Evolutionary conservation across 495 filamentous ascomycete genomes (phyloP).

Genomic region (Xylaria nigripes): DNA sequence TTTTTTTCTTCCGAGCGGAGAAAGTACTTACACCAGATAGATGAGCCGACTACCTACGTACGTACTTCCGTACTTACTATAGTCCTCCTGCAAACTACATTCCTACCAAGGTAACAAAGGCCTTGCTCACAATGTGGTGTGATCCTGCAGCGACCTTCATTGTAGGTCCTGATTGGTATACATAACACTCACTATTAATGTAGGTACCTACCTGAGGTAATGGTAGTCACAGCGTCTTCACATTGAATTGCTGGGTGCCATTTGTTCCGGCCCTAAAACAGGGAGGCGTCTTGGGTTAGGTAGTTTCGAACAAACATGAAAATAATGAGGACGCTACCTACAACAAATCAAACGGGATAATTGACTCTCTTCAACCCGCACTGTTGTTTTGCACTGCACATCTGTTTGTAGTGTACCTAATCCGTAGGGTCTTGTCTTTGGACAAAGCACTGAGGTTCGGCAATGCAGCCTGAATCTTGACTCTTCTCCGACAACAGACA

Average conservation of each 20-base stretch:
- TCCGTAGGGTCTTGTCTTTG: background rate
- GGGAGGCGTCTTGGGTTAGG: background rate
- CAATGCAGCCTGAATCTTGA: background rate
- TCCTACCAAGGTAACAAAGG: background rate
- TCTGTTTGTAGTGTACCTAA: background rate
- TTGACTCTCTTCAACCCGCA: conserved; percentile 4
- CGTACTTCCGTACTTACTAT: too few species aligned
- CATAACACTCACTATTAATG: too few species aligned
- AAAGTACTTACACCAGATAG: background rate
- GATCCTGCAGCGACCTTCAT: too few species aligned
- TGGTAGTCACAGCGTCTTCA: too few species aligned
- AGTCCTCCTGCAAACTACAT: too few species aligned
- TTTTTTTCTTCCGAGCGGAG: background rate
- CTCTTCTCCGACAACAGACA: background rate
- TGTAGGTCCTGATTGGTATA: too few species aligned
- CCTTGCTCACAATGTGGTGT: background rate
- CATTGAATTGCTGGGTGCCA: too few species aligned
- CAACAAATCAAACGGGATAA: background rate
- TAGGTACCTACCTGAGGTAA: too few species aligned
- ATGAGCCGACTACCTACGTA: too few species aligned
- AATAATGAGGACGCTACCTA: background rate
- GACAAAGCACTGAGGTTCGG: too few species aligned
- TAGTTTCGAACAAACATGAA: background rate
- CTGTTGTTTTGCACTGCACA: conserved; percentile 8
- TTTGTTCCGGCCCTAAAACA: background rate